Percentiles rank a stretch among this genome's conserved stretches.
These are phyloP conservation scores for Vinca major DNA, from an alignment of 305 asterid species.

Conservation along the genomic window DNA sequence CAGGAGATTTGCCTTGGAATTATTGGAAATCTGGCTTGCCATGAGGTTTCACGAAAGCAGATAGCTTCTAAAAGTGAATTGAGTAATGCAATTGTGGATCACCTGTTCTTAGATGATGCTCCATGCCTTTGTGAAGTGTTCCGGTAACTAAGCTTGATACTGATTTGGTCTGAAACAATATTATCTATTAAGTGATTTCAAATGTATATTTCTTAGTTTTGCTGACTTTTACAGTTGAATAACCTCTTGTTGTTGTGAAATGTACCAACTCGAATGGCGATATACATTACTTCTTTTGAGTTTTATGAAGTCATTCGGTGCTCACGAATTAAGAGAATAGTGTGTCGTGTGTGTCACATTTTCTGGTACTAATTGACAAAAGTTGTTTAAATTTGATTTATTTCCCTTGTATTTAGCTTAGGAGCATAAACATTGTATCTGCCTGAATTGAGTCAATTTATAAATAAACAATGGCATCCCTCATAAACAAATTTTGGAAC, in stretches of 20 bases:
- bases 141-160: constrained; percentile 35
- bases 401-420: background rate
- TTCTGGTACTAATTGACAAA: background rate
- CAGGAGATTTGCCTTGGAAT: constrained; percentile 97
- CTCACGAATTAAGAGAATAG: background rate
- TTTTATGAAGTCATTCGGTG: background rate
- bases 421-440: background rate
- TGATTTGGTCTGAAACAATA: background rate
- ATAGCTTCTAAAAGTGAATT: constrained; percentile 58
- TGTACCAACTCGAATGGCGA: background rate
- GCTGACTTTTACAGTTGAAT: background rate
- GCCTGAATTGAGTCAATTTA: background rate
- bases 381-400: background rate
- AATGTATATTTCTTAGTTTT: background rate
- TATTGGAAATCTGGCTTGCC: constrained; percentile 90
- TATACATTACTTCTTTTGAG: background rate
- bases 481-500: too few relatives aligned
- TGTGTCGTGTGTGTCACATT: background rate
- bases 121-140: constrained; percentile 83
- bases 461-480: background rate
- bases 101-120: constrained; percentile 64
- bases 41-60: constrained; percentile 47
- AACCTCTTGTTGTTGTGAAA: background rate
- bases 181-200: background rate
- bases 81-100: constrained; percentile 53